Base-by-base conservation (phyloP, 495 filamentous ascomycete genomes). In the Hyaloscypha hepaticicola region DNA sequence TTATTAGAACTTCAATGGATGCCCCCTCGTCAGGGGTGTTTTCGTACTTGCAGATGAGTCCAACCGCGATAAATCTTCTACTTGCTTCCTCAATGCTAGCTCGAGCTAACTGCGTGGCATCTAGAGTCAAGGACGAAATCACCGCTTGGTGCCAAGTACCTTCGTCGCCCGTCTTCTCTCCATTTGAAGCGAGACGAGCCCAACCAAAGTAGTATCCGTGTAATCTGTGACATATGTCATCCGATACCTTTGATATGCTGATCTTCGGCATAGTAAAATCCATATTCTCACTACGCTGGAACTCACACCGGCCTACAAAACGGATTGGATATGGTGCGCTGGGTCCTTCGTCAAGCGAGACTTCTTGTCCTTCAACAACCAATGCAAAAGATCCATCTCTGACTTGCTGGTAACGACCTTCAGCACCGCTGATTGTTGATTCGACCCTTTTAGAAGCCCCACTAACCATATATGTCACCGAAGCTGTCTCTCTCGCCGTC, bases 191-290 rank as follows among this genome's bases (percentile, higher is more conserved):
- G 19, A 85, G 57, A 28, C 79, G 73, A 4, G 79, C 78, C 85
- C 87, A 90, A 31, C 83, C 86, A 64, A 88, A 86, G 66, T 87
- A 90, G 50, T 86, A 77, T 0, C 87, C 88, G 27, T 76, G 75
- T 5, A 89, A 72, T 24, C 80, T 79, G 53, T 81, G 74, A 3
- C 72, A 60, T 22, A 87, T 72, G 29, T 81, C 76, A 6, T 79
- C 78, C 3, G 77, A 67, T 0, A 45, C 38, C 38, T 45, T 45
- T 19, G 16, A 16, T 14, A 45, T 16, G 38, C 38, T 45, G 16
- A 45, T 45, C 6, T 45, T 45, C 38, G 38, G 38, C 0, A 3
- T 14, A 45, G 38, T 45, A 16, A 45, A 45, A 9, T 45, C 38
- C 4, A 16, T 16, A 38, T 69, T 67, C 0, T 77, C 78, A 0